phyloP scores from a whole-genome alignment of 2,329 filamentous ascomycete species.

The Trichoderma gracile region DNA sequence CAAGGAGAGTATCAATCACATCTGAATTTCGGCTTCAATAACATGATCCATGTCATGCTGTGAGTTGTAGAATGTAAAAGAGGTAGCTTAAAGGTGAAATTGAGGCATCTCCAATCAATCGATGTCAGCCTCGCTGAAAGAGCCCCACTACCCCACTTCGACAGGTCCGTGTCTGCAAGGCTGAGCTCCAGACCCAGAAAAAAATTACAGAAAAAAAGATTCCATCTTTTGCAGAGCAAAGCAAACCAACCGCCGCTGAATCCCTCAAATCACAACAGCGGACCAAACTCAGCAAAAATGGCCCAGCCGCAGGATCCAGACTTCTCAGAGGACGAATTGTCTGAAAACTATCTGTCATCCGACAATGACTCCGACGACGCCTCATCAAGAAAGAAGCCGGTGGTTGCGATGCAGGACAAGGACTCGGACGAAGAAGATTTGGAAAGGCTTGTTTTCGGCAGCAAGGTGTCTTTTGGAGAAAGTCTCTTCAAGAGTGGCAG shows the following conservation, averaged over 20 bases:
- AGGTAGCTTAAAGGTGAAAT: background rate
- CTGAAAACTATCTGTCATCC: conserved; percentile 35
- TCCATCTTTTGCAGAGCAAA: conserved; percentile 29
- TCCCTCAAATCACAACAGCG: background rate
- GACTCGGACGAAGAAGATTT: conserved; percentile 83
- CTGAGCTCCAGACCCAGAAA: conserved; percentile 37
- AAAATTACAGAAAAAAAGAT: conserved; percentile 29
- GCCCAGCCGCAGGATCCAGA: conserved; percentile 37
- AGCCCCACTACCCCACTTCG: conserved; percentile 24
- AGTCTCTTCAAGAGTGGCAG: conserved; percentile 64
- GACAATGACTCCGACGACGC: conserved; percentile 36
- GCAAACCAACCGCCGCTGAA: conserved; percentile 4
- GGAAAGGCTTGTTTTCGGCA: conserved; percentile 85
- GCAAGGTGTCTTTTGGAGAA: conserved; percentile 76
- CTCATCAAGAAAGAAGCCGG: conserved; percentile 22
- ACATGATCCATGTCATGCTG: background rate
- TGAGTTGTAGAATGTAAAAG: background rate
- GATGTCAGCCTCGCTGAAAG: conserved; percentile 29
- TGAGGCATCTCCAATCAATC: background rate
- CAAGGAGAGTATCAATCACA: background rate
- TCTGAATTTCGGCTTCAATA: background rate
- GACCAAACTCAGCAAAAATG: conserved; percentile 33
- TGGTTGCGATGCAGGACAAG: conserved; percentile 56
- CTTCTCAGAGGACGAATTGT: conserved; percentile 34
- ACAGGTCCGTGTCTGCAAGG: conserved; percentile 32